Base-by-base conservation (phyloP, 495 filamentous ascomycete genomes). In the Neohortaea acidophila region DNA sequence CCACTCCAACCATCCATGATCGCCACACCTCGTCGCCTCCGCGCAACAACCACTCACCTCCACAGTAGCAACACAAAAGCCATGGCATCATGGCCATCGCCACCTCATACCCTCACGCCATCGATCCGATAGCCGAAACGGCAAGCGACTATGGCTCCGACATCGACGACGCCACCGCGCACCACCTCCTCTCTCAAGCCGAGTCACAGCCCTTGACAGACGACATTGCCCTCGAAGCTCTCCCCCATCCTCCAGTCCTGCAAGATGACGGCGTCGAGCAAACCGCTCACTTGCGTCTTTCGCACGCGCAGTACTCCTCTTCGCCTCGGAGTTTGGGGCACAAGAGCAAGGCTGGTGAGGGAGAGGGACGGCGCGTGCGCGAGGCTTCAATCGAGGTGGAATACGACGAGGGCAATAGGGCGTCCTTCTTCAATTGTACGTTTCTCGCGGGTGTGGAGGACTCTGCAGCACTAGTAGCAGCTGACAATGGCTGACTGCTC, bases 81-180 rank as follows among this genome's bases (percentile, higher is more conserved):
- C 24, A 24, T 26, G 34, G 13, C 27, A 43, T n/a, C 20, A 49
- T 49, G 46, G 46, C 46, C 18, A 17, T 11, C 25, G 4, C 39
- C 12, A 2, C 21, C 19, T 20, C 28, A 13, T 26, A 28, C 2
- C 35, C 39, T 36, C 23, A 39, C 28, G 17, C 17, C 21, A 7
- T 33, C 20, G 21, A 19, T 25, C 12, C 41, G 35, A 29, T 44
- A 36, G 29, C 28, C 15, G 34, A 29, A 4, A 38, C n/a, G 27
- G 18, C 28, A 2, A 60, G 58, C 49, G 58, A 62, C 26, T 59
- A 62, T 55, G 59, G 54, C 42, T 55, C 49, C 15, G 56, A 59
- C 30, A 40, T 62, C 38, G 59, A 61, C 48, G 36, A 42, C 9
- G 51, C 54, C 12, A 52, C 43, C 15, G 25, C 59, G 15, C 37